Conservation (phyloP, 2,329 filamentous ascomycete species). For the Claviceps pazoutovae region DNA sequence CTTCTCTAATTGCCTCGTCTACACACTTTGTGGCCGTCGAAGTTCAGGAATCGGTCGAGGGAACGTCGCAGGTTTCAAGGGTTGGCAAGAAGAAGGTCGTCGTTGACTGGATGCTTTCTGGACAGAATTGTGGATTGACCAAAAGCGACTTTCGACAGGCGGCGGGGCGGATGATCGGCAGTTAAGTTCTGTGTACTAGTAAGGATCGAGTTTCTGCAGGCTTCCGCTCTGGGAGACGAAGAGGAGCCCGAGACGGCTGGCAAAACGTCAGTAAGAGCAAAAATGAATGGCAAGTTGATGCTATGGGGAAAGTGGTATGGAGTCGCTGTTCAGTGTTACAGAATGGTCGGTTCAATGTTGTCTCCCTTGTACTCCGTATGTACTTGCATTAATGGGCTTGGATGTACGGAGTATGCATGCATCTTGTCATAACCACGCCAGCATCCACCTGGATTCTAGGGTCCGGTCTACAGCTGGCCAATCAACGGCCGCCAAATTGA, state of each 20-base stretch:
- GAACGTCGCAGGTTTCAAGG: not conserved
- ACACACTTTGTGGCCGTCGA: not conserved
- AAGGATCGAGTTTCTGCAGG: not conserved
- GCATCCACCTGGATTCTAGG: not conserved
- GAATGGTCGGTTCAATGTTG: not conserved
- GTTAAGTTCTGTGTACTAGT: too few relatives aligned
- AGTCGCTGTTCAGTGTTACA: not conserved
- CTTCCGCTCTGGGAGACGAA: not conserved
- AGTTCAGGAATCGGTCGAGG: not conserved
- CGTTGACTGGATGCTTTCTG: constrained; percentile 3
- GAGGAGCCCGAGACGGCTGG: not conserved
- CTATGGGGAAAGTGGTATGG: not conserved
- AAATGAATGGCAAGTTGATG: not conserved
- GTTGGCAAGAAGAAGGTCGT: not conserved
- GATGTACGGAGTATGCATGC: not conserved
- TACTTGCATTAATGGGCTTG: not conserved
- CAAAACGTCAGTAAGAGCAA: not conserved
- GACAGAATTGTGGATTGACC: not conserved
- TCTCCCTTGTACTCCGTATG: not conserved
- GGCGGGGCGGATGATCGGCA: not conserved
- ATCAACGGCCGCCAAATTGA: not conserved
- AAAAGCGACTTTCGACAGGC: not conserved
- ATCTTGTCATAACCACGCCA: not conserved
- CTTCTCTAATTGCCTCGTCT: not conserved
- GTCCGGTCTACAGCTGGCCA: not conserved